A percentile compares a stretch with the other conserved stretches of the same genome.
Conservation (phyloP, 768 basidiomycete species). For the Boletus rubroflammeus region DNA sequence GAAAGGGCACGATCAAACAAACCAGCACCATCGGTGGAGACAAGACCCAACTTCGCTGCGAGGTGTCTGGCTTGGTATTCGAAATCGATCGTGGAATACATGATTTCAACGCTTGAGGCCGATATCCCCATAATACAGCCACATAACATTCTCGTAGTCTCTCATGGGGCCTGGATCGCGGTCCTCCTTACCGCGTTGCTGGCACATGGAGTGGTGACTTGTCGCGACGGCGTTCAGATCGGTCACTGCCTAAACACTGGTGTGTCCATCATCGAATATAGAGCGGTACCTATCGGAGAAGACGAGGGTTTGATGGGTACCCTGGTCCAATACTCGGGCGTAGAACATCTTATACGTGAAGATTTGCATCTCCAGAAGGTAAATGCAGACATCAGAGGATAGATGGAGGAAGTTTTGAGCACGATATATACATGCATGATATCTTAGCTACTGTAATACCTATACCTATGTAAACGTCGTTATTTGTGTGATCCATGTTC, state of each 20-base stretch:
- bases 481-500: not conserved
- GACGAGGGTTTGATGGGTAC: constrained; percentile 28
- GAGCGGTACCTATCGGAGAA: constrained; percentile 21
- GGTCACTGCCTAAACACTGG: constrained; percentile 27
- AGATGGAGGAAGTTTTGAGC: not conserved
- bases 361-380: constrained; percentile 34
- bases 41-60: constrained; percentile 36
- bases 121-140: constrained; percentile 30
- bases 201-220: constrained; percentile 37
- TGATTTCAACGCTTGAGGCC: constrained; percentile 13
- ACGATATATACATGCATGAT: constrained; percentile 6
- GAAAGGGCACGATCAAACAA: constrained; percentile 15
- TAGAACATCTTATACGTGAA: constrained; percentile 44
- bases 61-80: constrained; percentile 68
- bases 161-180: constrained; percentile 65
- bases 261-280: constrained; percentile 59
- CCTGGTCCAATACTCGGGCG: constrained; percentile 53
- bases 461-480: constrained; percentile 7
- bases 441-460: not conserved
- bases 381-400: constrained; percentile 47
- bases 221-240: constrained; percentile 30
- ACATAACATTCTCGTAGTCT: constrained; percentile 50
- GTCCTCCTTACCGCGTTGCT: constrained; percentile 48
- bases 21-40: constrained; percentile 25
- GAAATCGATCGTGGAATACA: constrained; percentile 36